Base-by-base conservation (phyloP, 352 stramenopile genomes). In the Globisporangium cylindrosporum region DNA sequence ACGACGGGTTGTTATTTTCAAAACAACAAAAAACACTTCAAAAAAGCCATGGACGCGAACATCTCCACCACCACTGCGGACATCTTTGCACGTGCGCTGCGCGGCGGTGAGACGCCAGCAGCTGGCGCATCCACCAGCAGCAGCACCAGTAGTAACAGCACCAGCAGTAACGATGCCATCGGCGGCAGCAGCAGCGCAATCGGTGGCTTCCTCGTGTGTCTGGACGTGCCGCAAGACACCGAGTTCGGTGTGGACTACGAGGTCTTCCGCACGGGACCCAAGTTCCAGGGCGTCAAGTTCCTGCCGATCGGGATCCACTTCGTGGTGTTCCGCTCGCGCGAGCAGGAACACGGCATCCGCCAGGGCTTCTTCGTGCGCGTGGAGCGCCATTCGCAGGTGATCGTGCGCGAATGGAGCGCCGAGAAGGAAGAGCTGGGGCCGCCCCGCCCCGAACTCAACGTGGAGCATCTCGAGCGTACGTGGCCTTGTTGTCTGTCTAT, bases 181-280 rank as follows among this genome's bases (percentile, higher is more conserved):
- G 36, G 9, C 24, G 54, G 12, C 32, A 36, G 32, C 22, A 55
- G 53, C 48, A 56, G 61, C 61, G 71, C 66, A 22, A 29, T 88
- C 32, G 85, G 87, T 46, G 86, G 86, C 53, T 92, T 92, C 58
- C 71, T 96, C 41, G 86, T 96, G 66, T 96, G 88, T 72, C 74
- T 96, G 38, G 84, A 93, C 49, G 86, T 96, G n/a, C 88, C 88
- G 10, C 51, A 75, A 59, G 77, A 66, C 58, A 94, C 84, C 6
- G 88, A 96, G 73, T 93, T 96, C 46, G 88, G 88, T 62, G 75
- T 96, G 57, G 88, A 96, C 75, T 96, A 96, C 69, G 84, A 94
- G 64, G 78, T 93, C 18, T 96, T 94, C 68, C 84, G 88, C 61
- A 94, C 86, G 1, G 88, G 86, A 3, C 51, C 77, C 3, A 86